Evolutionary conservation across 345 rosid species (phyloP), one percentile per base, ranked within the genome.

Genomic region (Eucalyptus caleyi): DNA sequence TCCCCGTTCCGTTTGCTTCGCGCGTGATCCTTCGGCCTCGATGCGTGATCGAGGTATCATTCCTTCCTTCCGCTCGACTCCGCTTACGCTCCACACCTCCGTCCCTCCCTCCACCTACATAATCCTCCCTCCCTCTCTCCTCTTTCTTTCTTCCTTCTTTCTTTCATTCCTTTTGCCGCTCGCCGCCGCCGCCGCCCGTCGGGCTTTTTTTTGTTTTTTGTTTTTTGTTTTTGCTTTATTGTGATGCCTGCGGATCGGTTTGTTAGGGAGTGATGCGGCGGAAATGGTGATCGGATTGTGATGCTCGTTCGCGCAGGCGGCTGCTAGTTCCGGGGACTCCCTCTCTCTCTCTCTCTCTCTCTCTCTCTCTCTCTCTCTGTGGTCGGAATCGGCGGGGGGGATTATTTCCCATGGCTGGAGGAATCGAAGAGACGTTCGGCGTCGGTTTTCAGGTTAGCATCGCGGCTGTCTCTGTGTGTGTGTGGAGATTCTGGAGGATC

Each of bases 351-450:
- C 34, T n/a, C 53, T 50, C 40, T 3, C n/a, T 27, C 42, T 6
- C 16, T 60, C 69, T 60, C 81, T 32, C 40, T 47, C 50, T 47
- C 50, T 49, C 50, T 47, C 50, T 47, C 14, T 11, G 5, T 18
- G 81, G 69, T 62, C 19, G 37, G 59, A 53, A 53, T 34, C 42
- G 42, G 42, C 23, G 81, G 42, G 88, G 77, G 87, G 26, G 30
- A 56, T 56, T 9, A 6, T 30, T 62, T 88, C 86, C 53, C 89
- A 97, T 96, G 99, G 95, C 96, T 37, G 96, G 95, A 86, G 96
- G 96, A 89, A 89, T 93, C 89, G 94, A 95, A 92, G 97, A 96
- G 11, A 93, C 98, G n/a, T 92, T 91, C 88, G 86, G 90, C 90
- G 86, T 95, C 90, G 90, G 93, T 89, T 95, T 95, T 90, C 95